Conservation (phyloP, 2,329 filamentous ascomycete genomes). For the Colletotrichum ledebouriae region DNA sequence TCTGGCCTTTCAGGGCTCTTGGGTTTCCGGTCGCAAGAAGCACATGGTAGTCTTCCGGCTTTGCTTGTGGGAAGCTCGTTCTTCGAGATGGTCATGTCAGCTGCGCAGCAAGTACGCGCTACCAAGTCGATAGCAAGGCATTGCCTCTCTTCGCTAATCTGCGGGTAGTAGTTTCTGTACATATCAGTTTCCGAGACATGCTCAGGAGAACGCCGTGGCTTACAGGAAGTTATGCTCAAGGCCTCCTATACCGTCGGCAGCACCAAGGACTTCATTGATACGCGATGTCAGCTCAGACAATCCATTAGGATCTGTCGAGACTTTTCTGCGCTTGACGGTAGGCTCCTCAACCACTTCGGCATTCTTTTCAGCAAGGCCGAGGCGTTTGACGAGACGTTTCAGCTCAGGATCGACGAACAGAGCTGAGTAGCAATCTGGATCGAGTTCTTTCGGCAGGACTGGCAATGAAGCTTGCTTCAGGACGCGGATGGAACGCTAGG, state of each 20-base stretch:
- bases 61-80: neutral
- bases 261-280: constrained; percentile 49
- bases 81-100: constrained; percentile 55
- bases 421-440: constrained; percentile 42
- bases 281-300: constrained; percentile 45
- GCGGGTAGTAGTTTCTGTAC: constrained; percentile 57
- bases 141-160: constrained; percentile 62
- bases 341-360: constrained; percentile 42
- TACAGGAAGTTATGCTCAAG: constrained; percentile 61
- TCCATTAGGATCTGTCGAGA: constrained; percentile 43
- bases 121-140: constrained; percentile 68
- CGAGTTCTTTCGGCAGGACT: constrained; percentile 43
- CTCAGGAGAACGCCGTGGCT: constrained; percentile 46
- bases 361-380: constrained; percentile 41
- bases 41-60: neutral
- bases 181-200: neutral
- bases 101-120: constrained; percentile 69
- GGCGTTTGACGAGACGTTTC: constrained; percentile 44
- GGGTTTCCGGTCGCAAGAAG: constrained; percentile 15
- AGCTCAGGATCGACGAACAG: constrained; percentile 48
- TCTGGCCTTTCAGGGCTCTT: neutral
- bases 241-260: constrained; percentile 45
- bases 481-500: constrained; percentile 49
- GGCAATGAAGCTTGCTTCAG: constrained; percentile 46
- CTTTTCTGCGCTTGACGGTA: constrained; percentile 51